Evolutionary conservation across 2,329 filamentous ascomycete species (phyloP).

Genomic region (Dendrostoma leiphaemia): DNA sequence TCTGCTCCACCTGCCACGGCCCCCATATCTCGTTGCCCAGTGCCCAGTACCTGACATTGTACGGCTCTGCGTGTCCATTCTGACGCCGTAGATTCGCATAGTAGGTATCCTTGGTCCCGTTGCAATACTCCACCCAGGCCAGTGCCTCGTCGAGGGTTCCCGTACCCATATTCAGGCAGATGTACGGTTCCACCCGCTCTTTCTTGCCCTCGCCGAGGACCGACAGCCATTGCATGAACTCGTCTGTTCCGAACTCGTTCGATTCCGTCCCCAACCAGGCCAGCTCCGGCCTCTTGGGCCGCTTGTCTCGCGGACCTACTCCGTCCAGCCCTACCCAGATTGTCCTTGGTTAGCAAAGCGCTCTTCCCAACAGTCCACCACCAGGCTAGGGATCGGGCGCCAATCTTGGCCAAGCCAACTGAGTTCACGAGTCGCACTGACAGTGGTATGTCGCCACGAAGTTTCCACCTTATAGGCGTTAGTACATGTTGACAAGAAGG

Average conservation of each 20-base stretch:
- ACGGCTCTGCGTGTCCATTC: constrained; percentile 74
- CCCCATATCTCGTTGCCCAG: constrained; percentile 75
- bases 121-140: constrained; percentile 85
- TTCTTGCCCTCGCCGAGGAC: constrained; percentile 59
- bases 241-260: constrained; percentile 81
- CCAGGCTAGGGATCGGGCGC: background rate
- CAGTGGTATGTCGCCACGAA: constrained; percentile 85
- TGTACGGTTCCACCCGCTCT: constrained; percentile 71
- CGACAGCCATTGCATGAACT: constrained; percentile 81
- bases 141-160: constrained; percentile 59
- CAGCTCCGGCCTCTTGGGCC: constrained; percentile 67
- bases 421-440: constrained; percentile 31
- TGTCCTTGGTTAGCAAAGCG: background rate
- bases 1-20: constrained; percentile 65
- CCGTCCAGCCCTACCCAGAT: constrained; percentile 54
- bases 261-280: constrained; percentile 76
- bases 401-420: background rate
- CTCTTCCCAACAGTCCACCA: background rate
- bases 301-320: constrained; percentile 68
- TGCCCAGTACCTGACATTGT: constrained; percentile 83
- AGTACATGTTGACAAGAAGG: too few relatives aligned
- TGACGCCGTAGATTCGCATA: constrained; percentile 77
- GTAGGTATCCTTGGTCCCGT: constrained; percentile 72
- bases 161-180: constrained; percentile 79
- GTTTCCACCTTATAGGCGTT: too few relatives aligned